Evolutionary conservation across 108 stramenopile genomes (phyloP), one percentile per base, ranked within the genome.

Genomic region (Pseudonitzschia multistriata): DNA sequence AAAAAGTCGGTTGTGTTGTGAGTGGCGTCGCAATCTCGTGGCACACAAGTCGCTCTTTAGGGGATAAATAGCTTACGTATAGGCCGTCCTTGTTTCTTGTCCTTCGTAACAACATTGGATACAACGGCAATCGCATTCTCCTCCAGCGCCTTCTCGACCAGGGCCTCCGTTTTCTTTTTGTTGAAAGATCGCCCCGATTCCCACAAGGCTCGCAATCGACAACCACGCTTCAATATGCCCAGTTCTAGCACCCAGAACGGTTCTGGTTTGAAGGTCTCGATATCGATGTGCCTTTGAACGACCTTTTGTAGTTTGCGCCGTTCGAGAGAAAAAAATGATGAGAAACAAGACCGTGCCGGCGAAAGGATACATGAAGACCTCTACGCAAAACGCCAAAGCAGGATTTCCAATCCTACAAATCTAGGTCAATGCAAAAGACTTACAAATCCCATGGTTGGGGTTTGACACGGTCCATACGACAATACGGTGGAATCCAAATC

Each of bases 401-500:
- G n/a, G n/a, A n/a, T n/a, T n/a, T n/a, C n/a, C n/a, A n/a, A n/a
- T n/a, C n/a, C n/a, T n/a, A n/a, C n/a, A n/a, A n/a, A n/a, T n/a
- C n/a, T n/a, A n/a, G n/a, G n/a, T n/a, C n/a, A n/a, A n/a, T n/a
- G n/a, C n/a, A n/a, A n/a, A n/a, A n/a, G n/a, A 45, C 42, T 45
- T 13, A 96, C 90, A 69, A 99, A 99, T 15, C 97, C 97, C 30
- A 99, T 73, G 3, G 97, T 98, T 3, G 98, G 98, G 14, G 97
- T 97, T 71, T 99, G 95, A 73, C 98, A 99, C 13, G 98, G 96
- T 2, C 98, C 98, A 71, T 97, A 99, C 21, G 83, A 83, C n/a
- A 99, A 68, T 0, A 96, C 85, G 0, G 89, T 78, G 57, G 88
- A 86, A 66, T 94, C 94, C 62, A 98, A 77, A 78, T 91, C 94